These are phyloP conservation scores for Brassica balearica DNA, from an alignment of 441 rosid species.

Conservation along the genomic window DNA sequence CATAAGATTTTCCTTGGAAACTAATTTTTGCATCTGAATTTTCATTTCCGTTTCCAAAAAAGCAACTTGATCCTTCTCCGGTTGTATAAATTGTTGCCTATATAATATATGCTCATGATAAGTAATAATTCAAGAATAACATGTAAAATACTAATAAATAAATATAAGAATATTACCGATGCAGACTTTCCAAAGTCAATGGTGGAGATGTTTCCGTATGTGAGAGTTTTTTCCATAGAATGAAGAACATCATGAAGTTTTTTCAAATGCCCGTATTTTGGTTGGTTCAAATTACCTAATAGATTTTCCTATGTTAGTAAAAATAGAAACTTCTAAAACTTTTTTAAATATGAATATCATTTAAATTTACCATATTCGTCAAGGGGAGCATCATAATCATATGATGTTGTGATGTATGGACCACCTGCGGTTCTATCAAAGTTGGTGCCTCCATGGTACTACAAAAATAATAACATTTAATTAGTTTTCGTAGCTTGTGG, in stretches of 20 bases:
- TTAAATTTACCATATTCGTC: slow-evolving; percentile 65
- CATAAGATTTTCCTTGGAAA: slow-evolving; percentile 43
- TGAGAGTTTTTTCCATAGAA: background rate
- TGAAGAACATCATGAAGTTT: background rate
- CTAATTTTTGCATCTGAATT: slow-evolving; percentile 36
- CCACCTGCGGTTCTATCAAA: slow-evolving; percentile 74
- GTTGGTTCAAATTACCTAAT: slow-evolving; percentile 66
- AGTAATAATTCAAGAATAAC: background rate
- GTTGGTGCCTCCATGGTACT: slow-evolving; percentile 48
- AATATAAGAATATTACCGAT: slow-evolving; percentile 32
- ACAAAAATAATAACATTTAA: background rate
- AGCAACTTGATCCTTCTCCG: slow-evolving; percentile 53
- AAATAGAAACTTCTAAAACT: background rate
- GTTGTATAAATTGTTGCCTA: slow-evolving; percentile 38
- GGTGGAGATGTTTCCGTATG: slow-evolving; percentile 26
- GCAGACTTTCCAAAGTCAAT: slow-evolving; percentile 49
- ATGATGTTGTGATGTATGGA: slow-evolving; percentile 33
- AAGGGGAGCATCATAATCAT: slow-evolving; percentile 82
- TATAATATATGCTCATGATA: background rate
- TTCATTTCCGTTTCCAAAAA: slow-evolving; percentile 54
- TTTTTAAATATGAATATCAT: background rate
- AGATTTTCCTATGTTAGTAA: background rate
- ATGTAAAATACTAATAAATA: background rate
- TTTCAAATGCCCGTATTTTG: slow-evolving; percentile 58
- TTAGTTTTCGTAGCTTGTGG: background rate